Percentiles rank a stretch among this genome's conserved stretches.
phyloP scores from a whole-genome alignment of 192 early-diverging fungal species.

The Dissophora globulifera region DNA sequence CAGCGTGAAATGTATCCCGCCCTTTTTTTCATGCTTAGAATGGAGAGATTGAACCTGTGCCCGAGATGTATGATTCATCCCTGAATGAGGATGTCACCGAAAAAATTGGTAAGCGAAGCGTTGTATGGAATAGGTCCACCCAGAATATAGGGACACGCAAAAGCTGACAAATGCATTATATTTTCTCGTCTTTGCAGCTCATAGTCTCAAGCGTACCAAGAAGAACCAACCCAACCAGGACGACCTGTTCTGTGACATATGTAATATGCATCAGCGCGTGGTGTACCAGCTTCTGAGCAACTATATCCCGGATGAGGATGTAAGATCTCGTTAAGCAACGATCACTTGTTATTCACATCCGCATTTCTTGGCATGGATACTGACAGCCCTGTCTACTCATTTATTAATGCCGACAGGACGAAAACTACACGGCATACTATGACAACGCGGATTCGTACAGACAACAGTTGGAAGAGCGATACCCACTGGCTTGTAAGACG shows the following conservation, averaged over 20 bases:
- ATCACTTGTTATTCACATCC: no score
- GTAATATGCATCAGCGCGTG: conserved; percentile 37
- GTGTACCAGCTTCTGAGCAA: conserved; percentile 47
- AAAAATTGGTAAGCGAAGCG: conserved; percentile 10
- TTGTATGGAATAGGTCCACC: no score
- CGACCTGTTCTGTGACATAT: conserved; percentile 45
- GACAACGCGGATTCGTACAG: conserved; percentile 33
- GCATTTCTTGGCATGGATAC: background rate
- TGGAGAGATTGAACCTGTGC: conserved; percentile 37
- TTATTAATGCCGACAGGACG: conserved; percentile 13
- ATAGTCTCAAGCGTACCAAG: conserved; percentile 11
- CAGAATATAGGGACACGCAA: no score
- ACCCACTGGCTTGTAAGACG: conserved; percentile 28
- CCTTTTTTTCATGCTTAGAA: conserved; percentile 10
- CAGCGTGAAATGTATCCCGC: background rate
- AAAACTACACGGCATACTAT: conserved; percentile 29
- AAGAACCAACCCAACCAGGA: background rate
- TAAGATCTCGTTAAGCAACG: conserved; percentile 14
- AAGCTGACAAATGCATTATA: no score
- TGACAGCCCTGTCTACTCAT: background rate
- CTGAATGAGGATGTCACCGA: conserved; percentile 32
- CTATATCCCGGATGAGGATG: conserved; percentile 49
- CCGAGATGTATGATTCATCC: conserved; percentile 41
- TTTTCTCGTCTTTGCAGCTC: no score
- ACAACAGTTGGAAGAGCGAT: conserved; percentile 34